These are phyloP conservation scores for Oryza australiensis DNA, from an alignment of 176 grass and related monocot genomes.

Conservation along the genomic window DNA sequence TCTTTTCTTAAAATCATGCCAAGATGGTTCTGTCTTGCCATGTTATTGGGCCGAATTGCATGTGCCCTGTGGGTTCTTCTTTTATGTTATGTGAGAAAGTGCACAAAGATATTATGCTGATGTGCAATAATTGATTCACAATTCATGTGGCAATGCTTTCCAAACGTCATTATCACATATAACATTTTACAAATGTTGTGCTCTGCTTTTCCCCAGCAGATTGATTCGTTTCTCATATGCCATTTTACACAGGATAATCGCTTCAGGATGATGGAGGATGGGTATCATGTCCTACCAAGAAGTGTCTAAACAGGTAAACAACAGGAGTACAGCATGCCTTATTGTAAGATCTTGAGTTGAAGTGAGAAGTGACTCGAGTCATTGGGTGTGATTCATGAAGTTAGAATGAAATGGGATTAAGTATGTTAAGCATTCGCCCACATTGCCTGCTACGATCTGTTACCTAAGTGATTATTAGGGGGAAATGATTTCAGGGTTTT, in stretches of 20 bases:
- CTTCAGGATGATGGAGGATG: constrained; percentile 29
- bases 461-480: constrained; percentile 14
- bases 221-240: not conserved
- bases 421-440: not conserved
- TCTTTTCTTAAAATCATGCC: not conserved
- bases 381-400: not conserved
- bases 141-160: not conserved
- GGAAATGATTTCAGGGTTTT: not conserved
- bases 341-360: not conserved
- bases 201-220: not conserved
- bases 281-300: constrained; percentile 32
- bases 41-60: constrained; percentile 12
- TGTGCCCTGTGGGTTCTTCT: not conserved
- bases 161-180: not conserved
- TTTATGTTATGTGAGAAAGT: not conserved
- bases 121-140: constrained; percentile 10
- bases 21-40: not conserved
- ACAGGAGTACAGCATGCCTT: not conserved
- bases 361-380: not conserved
- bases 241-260: constrained; percentile 32
- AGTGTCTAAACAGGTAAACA: constrained; percentile 28
- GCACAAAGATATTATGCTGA: not conserved
- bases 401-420: not conserved
- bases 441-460: constrained; percentile 1
- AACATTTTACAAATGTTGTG: constrained; percentile 8